Evolutionary conservation across 2,329 filamentous ascomycete species (phyloP).

Genomic region (Thermoascus crustaceus): DNA sequence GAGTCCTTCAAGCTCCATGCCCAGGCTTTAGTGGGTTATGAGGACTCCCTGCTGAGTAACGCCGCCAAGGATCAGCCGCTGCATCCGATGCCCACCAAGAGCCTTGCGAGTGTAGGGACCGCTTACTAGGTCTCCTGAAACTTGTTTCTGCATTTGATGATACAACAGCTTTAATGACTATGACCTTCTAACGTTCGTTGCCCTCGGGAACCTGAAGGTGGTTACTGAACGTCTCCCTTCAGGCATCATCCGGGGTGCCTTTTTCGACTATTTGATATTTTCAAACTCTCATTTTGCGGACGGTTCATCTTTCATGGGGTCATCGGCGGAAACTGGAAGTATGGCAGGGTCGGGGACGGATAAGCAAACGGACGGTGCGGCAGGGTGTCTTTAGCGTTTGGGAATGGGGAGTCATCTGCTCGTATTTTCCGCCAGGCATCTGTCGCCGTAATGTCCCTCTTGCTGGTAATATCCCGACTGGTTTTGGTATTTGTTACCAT

Average conservation of each 20-base stretch:
- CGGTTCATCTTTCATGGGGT: conserved; percentile 35
- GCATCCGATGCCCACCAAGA: conserved; percentile 36
- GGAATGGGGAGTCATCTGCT: conserved; percentile 21
- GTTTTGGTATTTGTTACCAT: conserved; percentile 18
- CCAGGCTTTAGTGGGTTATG: conserved; percentile 88
- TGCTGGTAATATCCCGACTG: conserved; percentile 23
- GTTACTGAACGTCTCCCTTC: too few species aligned
- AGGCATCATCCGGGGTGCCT: too few species aligned
- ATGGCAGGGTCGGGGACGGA: conserved; percentile 25
- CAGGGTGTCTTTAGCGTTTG: conserved; percentile 24
- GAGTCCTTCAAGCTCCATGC: conserved; percentile 96
- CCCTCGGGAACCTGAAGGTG: too few species aligned
- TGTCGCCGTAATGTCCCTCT: conserved; percentile 23
- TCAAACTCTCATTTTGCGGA: conserved; percentile 25
- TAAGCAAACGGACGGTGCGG: conserved; percentile 28
- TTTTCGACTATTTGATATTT: conserved; percentile 9
- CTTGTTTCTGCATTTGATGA: not conserved
- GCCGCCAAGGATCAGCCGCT: conserved; percentile 34
- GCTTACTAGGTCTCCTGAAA: conserved; percentile 26
- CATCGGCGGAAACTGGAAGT: conserved; percentile 26
- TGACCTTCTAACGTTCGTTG: conserved; percentile 10
- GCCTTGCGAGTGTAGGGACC: conserved; percentile 35
- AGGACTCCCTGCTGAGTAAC: conserved; percentile 56
- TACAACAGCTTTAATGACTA: conserved; percentile 1
- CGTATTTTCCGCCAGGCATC: conserved; percentile 6